Evolutionary conservation across 805 yeast genomes (phyloP), one percentile per base, ranked within the genome.

Genomic region (Hanseniaspora clermontiae): DNA sequence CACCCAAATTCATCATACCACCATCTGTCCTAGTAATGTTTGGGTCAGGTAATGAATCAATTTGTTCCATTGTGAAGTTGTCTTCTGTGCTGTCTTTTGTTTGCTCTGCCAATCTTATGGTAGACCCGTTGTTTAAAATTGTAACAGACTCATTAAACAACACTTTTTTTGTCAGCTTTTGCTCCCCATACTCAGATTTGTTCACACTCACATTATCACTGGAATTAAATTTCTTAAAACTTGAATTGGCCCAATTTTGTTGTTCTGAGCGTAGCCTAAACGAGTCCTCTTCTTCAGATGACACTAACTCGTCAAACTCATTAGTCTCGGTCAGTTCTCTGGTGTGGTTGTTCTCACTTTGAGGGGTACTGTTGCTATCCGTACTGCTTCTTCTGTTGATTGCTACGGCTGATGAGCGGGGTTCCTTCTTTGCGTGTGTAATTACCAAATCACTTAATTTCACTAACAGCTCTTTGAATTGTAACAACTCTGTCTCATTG

Each of bases 311-410:
- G 39, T 66, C 60, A 3, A 72, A 64, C 29, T 70, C 72, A 19
- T 61, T 61, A 59, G 72, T 74, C 0, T 72, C 67, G 20, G 67
- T 62, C 19, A 72, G 43, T 59, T 72, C 70, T 46, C 68, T 65
- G 27, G 72, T 72, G 48, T 63, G 68, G n/a, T 61, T 64, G 3
- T 65, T 60, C 40, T 63, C 61, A 8, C 62, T 50, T 10, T 59
- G 50, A 53, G 56, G 60, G 55, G 58, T 64, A 43, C 52, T 49
- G 37, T 50, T 57, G 60, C 51, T 62, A 24, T 45, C 48, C 2
- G 48, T 45, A 45, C 49, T 64, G 12, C 58, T 65, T 58, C 10
- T 57, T 42, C 27, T 58, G 50, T 32, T 58, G 56, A 15, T 31
- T 55, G 37, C 61, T 60, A 15, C 45, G 37, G 14, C 20, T 17